Percentiles rank a stretch among this genome's conserved stretches.
Evolutionary conservation across 257 asterid species (phyloP).

Genomic region (Ballota nigra): DNA sequence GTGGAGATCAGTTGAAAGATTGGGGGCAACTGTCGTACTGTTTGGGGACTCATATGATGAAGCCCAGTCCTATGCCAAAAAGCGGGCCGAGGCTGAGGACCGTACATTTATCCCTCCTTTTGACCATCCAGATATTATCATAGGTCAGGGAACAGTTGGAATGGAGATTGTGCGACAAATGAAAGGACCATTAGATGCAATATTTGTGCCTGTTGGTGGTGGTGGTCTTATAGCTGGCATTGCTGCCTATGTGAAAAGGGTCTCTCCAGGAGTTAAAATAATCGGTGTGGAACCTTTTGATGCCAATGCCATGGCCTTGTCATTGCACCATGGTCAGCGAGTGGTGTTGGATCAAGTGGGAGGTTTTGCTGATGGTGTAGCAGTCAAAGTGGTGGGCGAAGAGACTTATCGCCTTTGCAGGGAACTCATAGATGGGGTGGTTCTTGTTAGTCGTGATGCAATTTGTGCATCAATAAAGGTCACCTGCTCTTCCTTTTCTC

Average conservation of each 20-base stretch:
- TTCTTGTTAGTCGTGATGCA: constrained; percentile 57
- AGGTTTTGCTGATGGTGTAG: constrained; percentile 98
- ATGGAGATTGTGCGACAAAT: constrained; percentile 87
- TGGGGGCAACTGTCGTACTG: constrained; percentile 90
- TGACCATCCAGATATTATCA: constrained; percentile 93
- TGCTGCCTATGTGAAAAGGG: constrained; percentile 92
- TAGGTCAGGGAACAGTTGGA: constrained; percentile 94
- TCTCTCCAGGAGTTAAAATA: constrained; percentile 76
- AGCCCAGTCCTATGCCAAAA: constrained; percentile 86
- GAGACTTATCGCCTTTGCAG: constrained; percentile 78
- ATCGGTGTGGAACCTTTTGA: constrained; percentile 94
- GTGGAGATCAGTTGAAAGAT: constrained; percentile 87
- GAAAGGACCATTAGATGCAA: constrained; percentile 67
- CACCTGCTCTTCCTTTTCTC: constrained; percentile 1
- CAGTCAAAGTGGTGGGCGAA: constrained; percentile 92
- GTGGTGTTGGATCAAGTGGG: constrained; percentile 87
- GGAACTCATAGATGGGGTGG: constrained; percentile 85
- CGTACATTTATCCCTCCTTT: constrained; percentile 88
- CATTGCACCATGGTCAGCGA: constrained; percentile 73
- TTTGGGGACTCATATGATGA: constrained; percentile 93
- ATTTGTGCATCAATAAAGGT: constrained; percentile 99
- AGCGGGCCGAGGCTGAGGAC: constrained; percentile 60
- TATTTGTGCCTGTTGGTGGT: constrained; percentile 96
- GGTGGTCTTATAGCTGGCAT: constrained; percentile 98
- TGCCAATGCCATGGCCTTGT: constrained; percentile 94